Conservation (phyloP, 345 rosid genomes). For the Heritiera littoralis region DNA sequence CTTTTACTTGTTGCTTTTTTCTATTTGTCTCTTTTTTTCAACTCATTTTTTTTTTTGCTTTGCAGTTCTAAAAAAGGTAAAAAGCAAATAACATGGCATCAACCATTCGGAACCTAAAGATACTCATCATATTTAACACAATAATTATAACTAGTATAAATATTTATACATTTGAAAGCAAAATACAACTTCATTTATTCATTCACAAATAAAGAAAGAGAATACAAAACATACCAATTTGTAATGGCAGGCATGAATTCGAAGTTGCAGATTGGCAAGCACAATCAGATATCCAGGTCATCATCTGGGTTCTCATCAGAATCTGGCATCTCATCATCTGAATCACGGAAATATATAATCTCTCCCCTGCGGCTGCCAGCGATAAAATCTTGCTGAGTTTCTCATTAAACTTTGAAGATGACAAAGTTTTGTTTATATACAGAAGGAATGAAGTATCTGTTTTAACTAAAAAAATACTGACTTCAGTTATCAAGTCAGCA, state of each 20-base stretch:
- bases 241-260: background rate
- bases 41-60: too few species aligned
- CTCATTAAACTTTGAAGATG: too few species aligned
- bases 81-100: too few species aligned
- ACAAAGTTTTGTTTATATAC: too few species aligned
- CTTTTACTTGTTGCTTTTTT: too few species aligned
- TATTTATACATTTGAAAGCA: background rate
- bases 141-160: background rate
- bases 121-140: background rate
- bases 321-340: slow-evolving; percentile 94
- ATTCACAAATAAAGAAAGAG: background rate
- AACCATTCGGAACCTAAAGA: background rate
- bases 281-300: slow-evolving; percentile 75
- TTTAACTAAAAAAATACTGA: too few species aligned
- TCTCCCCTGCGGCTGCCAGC: slow-evolving; percentile 44
- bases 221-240: background rate
- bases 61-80: too few species aligned
- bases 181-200: background rate
- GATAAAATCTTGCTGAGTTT: too few species aligned
- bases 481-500: too few species aligned
- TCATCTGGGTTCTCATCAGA: slow-evolving; percentile 98
- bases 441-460: too few species aligned
- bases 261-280: background rate
- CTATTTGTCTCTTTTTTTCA: too few species aligned
- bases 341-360: slow-evolving; percentile 87